Evolutionary conservation across 163 green algal genomes (phyloP), one percentile per base, ranked within the genome.

Genomic region (Scenedesmus sp.): DNA sequence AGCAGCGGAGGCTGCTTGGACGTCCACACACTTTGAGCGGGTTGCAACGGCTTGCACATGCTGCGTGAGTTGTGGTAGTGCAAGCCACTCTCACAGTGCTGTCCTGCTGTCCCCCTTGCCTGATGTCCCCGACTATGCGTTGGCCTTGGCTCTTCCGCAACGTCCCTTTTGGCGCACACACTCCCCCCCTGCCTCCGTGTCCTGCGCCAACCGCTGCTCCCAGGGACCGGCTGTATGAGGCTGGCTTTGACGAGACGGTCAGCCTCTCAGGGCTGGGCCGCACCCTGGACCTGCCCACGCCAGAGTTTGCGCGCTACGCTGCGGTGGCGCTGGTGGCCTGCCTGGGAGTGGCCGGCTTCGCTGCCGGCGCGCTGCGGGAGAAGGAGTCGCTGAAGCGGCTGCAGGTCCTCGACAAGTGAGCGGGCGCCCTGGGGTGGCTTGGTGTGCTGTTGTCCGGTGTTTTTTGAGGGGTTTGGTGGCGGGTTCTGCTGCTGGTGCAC

Each of bases 211-310:
- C n/a, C n/a, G n/a, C 49, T 72, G 26, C 20, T 3, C 7, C 56
- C 87, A 91, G 87, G 87, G 87, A 91, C 59, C 87, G 87, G 1
- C 56, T 92, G 43, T 92, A 80, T 42, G 88, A 92, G 81, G 88
- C 88, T 33, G 88, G 88, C 22, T 84, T 83, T 84, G 88, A 92
- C 24, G 88, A 92, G 5, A 65, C 7, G 0, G 76, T 91, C 22
- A 65, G 22, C 51, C 76, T 91, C 3, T 15, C 65, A 20, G 37
- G 49, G 2, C 76, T 80, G 53, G 76, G 40, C 33, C 26, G 56
- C 12, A 42, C 5, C 7, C 16, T 46, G 35, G 78, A 87, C 4
- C 4, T 92, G 56, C 53, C 88, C 10, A 92, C 88, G 16, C 24
- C 80, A 6, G 80, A 88, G n/a, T 83, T 88, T 83, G 80, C 88